Conservation (phyloP, 2,329 filamentous ascomycete species). For the Dendrostoma leiphaemia region DNA sequence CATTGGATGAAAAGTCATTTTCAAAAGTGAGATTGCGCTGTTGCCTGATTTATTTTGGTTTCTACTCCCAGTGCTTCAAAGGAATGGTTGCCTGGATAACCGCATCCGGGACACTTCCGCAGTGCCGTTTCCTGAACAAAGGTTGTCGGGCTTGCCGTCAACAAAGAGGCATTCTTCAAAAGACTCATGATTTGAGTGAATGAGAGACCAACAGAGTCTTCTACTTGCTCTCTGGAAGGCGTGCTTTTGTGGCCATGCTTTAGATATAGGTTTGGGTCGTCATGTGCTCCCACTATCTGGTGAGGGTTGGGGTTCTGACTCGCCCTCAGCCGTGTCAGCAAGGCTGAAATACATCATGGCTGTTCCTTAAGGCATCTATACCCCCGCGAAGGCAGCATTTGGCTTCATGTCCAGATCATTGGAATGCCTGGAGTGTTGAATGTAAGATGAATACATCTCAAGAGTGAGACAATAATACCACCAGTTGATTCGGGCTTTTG, state of each 20-base stretch:
- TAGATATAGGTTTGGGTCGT: too few species aligned
- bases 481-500: too few species aligned
- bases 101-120: not conserved
- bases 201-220: too few species aligned
- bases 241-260: too few species aligned
- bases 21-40: not conserved
- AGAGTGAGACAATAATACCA: too few species aligned
- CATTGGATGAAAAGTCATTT: not conserved
- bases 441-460: too few species aligned
- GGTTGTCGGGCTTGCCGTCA: not conserved
- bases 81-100: not conserved
- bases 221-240: too few species aligned
- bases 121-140: not conserved
- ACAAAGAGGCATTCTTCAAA: not conserved
- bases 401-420: too few species aligned
- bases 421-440: too few species aligned
- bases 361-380: too few species aligned
- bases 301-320: not conserved
- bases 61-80: not conserved
- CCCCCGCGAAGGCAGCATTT: not conserved
- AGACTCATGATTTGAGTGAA: not conserved
- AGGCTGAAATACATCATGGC: not conserved
- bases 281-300: too few species aligned
- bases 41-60: not conserved
- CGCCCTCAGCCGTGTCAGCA: not conserved